Base-by-base conservation (phyloP, 192 early-diverging fungal species). In the Chytriomyces sp. region DNA sequence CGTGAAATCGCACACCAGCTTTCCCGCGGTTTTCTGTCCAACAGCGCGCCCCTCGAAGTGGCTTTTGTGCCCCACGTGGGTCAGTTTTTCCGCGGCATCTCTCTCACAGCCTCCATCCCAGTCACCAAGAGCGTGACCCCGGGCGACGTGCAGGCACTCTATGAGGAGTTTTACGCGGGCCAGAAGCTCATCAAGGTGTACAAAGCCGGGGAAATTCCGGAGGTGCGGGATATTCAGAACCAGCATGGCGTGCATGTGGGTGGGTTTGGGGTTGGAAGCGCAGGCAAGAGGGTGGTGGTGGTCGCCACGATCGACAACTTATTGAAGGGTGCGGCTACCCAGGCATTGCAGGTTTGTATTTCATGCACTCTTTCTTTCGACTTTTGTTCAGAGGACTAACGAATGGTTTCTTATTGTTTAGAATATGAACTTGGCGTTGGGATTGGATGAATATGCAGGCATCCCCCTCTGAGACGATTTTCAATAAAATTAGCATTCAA, bases 281-380 rank as follows among this genome's bases (percentile, higher is more conserved):
- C 81, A 41, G 79, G 83, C 49, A 89, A 90, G 75, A 81, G 97
- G 52, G 94, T 89, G 2, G 95, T 98, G 14, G 81, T 99, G 6
- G 89, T 93, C 30, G 91, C 92, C 8, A 97, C 95, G 2, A 91
- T 99, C 64, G 98, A 98, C 76, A 99, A 99, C 65, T 76, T 99
- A 77, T 86, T 98, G 60, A 99, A 99, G 88, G 98, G 98, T 4
- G 96, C 96, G 26, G 98, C 98, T 0, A 99, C 96, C n/a, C 98
- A 99, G 80, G 95, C 96, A 17, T 79, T 98, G 38, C 94, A 96
- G 85, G 86, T 89, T 64, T 64, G 74, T 39, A 37, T 38, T 3
- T 52, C 12, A 10, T 22, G 10, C 36, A 34, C 22, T 26, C 31
- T n/a, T 7, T 5, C 44, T 0, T 63, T 32, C 22, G 33, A 39